Evolutionary conservation across 495 filamentous ascomycete species (phyloP).

Genomic region (Podospora bellae-mahoneyi): DNA sequence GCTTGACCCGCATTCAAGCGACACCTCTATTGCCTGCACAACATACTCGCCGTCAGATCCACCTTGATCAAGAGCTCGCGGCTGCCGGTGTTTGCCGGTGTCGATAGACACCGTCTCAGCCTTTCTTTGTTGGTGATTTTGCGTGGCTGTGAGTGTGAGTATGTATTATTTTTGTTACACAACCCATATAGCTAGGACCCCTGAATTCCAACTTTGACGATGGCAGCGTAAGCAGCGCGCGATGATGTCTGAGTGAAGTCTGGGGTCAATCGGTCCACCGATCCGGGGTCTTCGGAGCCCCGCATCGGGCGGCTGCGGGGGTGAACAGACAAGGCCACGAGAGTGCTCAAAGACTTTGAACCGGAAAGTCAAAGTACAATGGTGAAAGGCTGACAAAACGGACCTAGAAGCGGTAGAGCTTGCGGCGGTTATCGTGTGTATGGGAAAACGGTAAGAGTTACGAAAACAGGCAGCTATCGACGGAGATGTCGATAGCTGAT

Average conservation of each 20-base stretch:
- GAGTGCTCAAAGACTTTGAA: not conserved
- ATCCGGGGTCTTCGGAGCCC: not conserved
- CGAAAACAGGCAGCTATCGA: not conserved
- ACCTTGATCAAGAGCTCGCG: not conserved
- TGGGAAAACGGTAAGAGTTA: not conserved
- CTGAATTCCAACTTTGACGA: not conserved
- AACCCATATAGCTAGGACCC: not conserved
- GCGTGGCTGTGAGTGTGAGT: not conserved
- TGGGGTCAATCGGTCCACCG: not conserved
- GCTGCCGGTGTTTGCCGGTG: not conserved
- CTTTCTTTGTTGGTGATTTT: not conserved
- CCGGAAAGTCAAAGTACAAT: not conserved
- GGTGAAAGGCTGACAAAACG: not conserved
- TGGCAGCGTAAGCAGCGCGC: not conserved
- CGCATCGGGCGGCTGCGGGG: not conserved
- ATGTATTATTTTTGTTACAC: not conserved
- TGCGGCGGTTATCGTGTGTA: not conserved
- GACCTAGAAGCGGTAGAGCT: not conserved
- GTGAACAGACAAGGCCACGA: not conserved
- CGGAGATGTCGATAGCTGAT: not conserved
- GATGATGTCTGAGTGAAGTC: not conserved
- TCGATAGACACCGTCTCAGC: not conserved
- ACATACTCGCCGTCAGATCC: not conserved
- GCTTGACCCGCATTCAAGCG: not conserved
- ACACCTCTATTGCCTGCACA: not conserved